phyloP scores from a whole-genome alignment of 495 filamentous ascomycete species.

The Niebla homalea region DNA sequence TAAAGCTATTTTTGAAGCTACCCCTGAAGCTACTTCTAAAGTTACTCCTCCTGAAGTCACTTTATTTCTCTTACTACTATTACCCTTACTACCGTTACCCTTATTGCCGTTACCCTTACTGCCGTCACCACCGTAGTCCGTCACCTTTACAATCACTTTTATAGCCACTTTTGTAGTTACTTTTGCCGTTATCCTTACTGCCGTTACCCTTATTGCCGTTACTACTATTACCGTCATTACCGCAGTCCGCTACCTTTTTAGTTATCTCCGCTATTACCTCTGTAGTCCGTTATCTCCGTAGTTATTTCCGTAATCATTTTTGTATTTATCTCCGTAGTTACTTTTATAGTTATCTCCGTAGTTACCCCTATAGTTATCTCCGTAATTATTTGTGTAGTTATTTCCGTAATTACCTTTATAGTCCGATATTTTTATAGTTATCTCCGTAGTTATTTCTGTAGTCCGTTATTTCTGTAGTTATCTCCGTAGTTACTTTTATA shows the following conservation, averaged over 20 bases:
- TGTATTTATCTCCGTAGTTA: not conserved
- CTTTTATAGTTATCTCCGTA: not conserved
- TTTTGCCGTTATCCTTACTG: no score
- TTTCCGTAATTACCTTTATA: not conserved
- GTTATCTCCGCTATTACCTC: not conserved
- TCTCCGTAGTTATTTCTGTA: not conserved
- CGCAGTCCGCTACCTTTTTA: not conserved
- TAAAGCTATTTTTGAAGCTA: no score
- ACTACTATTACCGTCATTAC: no score
- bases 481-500: not conserved
- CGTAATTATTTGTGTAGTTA: not conserved
- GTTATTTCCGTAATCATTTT: not conserved
- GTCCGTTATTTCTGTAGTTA: not conserved
- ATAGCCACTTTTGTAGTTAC: no score
- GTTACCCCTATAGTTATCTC: not conserved
- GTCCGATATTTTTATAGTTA: not conserved
- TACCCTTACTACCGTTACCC: no score
- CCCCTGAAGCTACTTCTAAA: no score
- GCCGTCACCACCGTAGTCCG: no score
- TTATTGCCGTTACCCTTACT: no score
- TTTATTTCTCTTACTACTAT: no score
- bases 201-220: no score
- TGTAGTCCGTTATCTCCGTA: not conserved
- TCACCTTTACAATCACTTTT: no score
- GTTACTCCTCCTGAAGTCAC: no score